Conservation (phyloP, 495 filamentous ascomycete species). For the Penicillium pulvis region DNA sequence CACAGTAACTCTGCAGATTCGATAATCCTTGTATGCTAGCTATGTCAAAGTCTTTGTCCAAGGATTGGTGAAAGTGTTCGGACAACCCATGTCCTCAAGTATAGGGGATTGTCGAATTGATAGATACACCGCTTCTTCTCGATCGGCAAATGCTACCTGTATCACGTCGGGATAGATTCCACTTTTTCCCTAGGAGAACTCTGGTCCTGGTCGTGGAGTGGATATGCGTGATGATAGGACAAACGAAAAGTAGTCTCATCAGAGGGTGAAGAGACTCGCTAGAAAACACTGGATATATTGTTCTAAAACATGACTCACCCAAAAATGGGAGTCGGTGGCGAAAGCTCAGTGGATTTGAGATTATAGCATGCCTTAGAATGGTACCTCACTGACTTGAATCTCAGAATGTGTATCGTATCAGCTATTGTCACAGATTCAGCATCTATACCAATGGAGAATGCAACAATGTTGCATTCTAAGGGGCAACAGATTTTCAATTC, state of each 20-base stretch:
- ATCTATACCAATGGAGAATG: no score
- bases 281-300: no score
- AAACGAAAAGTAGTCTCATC: slow-evolving; percentile 46
- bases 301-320: no score
- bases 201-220: slow-evolving; percentile 29
- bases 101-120: slow-evolving; percentile 51
- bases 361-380: no score
- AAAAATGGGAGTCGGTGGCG: no score
- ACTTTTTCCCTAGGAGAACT: slow-evolving; percentile 36
- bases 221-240: slow-evolving; percentile 44
- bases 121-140: slow-evolving; percentile 43
- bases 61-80: neutral
- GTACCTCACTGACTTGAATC: no score
- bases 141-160: slow-evolving; percentile 40
- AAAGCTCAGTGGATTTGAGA: no score
- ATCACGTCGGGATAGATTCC: slow-evolving; percentile 50
- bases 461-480: no score
- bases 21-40: neutral
- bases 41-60: slow-evolving; percentile 16
- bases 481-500: no score
- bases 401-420: no score
- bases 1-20: slow-evolving; percentile 14
- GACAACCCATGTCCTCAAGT: slow-evolving; percentile 37
- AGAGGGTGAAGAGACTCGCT: slow-evolving; percentile 5
- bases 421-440: no score